Evolutionary conservation across 108 stramenopile species (phyloP), one percentile per base, ranked within the genome.

Genomic region (Schizochytrium sp.): DNA sequence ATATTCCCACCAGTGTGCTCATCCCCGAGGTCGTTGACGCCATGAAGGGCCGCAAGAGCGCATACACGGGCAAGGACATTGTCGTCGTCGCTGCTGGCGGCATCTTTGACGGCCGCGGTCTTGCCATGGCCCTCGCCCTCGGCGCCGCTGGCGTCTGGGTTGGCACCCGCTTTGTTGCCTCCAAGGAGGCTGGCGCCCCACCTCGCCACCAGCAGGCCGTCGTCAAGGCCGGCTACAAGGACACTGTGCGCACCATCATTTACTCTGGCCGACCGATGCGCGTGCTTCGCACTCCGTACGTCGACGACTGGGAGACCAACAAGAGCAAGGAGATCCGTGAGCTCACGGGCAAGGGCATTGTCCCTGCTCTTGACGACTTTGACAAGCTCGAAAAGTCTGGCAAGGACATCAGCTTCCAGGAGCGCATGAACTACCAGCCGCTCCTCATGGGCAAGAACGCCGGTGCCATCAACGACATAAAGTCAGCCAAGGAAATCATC

Each of bases 71-170:
- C 45, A 47, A 83, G 51, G 48, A 47, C n/a, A 53, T 89, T 23
- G 19, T 34, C 14, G 29, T 72, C 18, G 88, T 89, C 4, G 88
- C 88, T 18, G 45, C 72, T 58, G 88, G 88, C 23, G 88, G 88
- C 19, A 89, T 89, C 51, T 53, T 57, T 12, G 72, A 89, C 41
- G 88, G 88, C 16, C 71, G 88, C 18, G 47, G 72, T n/a, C 45
- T 89, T n/a, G 88, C 88, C 12, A 34, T 44, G 47, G 88, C 88
- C 16, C 60, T 89, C 29, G 60, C 88, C 72, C 60, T 89, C 34
- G 88, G 88, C 21, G 88, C 88, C 48, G 12, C 23, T 0, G 88
- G 69, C 29, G 88, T 89, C 28, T 53, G 57, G 57, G 47, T 89
- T 69, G 16, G 55, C 55, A 57, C 55, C 16, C 55, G 55, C 55